Base-by-base conservation (phyloP, 1,284 basidiomycete genomes). In the Mycosarcoma maydis region DNA sequence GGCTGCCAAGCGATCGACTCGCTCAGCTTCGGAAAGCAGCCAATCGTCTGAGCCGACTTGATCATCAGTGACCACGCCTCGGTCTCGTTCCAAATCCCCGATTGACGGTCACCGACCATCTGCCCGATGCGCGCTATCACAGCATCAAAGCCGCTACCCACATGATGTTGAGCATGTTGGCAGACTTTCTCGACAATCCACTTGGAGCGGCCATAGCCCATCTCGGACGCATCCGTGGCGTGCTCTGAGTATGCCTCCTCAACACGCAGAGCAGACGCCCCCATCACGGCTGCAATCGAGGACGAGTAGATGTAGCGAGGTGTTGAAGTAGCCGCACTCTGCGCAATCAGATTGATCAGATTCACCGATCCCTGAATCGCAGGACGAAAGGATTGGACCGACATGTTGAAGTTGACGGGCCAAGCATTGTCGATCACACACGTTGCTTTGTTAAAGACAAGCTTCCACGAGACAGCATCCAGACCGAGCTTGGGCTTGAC, bases 151-250 rank as follows among this genome's bases (percentile, higher is more conserved):
- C 45, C 54, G 22, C 43, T 37, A 4, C 60, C 53, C 10, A 64
- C 43, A 16, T 65, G 72, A 39, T 71, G 74, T 27, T 76, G 82
- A 26, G 82, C 85, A 32, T 78, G 73, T 68, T 85, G 82, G 69
- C 85, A 86, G 0, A 88, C 53, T 71, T 85, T 86, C 82, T 88
- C 87, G 0, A 85, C 85, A 1, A 88, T 85, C 86, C 87, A 88
- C 72, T 88, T 88, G 52, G 80, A 84, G 41, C 85, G 75, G 6
- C 85, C 87, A 68, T 88, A 88, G 22, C 87, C 87, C 56, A 87
- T 86, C 10, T 77, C 75, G 16, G 82, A 80, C 0, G 85, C 84
- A 22, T 82, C 80, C 0, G 57, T 72, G 2, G 84, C 82, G 29
- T 82, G 67, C 1, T 73, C 49, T 3, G 83, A 77, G 42, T 85